Evolutionary conservation across 306 rosid species (phyloP), one percentile per base, ranked within the genome.

Genomic region (Dalbergia oliveri): DNA sequence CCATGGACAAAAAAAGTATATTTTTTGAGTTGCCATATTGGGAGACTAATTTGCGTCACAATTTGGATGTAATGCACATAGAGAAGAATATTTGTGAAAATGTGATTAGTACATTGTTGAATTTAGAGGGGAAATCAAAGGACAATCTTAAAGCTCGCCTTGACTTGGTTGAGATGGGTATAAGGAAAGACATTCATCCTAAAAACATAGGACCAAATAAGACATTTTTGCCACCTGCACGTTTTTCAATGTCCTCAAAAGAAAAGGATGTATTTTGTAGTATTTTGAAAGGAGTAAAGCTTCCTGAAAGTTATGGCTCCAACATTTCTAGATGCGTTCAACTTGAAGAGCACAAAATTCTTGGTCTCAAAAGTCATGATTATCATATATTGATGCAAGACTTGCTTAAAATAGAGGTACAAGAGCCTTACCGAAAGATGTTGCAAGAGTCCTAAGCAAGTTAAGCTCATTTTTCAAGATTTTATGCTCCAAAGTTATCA

Each of bases 371-470:
- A 21, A 68, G 41, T 68, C 58, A 68, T 26, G 58, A 68, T 23
- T 68, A 9, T 13, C 73, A 68, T 68, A 68, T 68, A 19, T 45
- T 68, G 41, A 68, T 68, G 73, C 59, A 68, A 68, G 41, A 69
- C 8, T 49, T 69, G 4, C 14, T 45, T 0, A 69, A 50, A 31
- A n/a, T 26, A 49, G 45, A 62, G 13, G 7, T 50, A 13, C 5
- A 69, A 69, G n/a, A 5, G 5, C 35, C 8, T 69, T 50, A 9
- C 62, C 61, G 9, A 69, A 31, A 26, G 45, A 69, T 12, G 60
- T 69, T 26, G 61, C 47, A 11, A 49, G 75, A 70, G 62, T 70
- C 1, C 13, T 70, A 70, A 31, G 23, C 5, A 50, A 70, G 5
- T 50, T 50, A 0, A 70, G 26, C 15, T 50, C 54, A 13, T 66